phyloP scores from a whole-genome alignment of 345 rosid species.

The Arabis hirsuta region DNA sequence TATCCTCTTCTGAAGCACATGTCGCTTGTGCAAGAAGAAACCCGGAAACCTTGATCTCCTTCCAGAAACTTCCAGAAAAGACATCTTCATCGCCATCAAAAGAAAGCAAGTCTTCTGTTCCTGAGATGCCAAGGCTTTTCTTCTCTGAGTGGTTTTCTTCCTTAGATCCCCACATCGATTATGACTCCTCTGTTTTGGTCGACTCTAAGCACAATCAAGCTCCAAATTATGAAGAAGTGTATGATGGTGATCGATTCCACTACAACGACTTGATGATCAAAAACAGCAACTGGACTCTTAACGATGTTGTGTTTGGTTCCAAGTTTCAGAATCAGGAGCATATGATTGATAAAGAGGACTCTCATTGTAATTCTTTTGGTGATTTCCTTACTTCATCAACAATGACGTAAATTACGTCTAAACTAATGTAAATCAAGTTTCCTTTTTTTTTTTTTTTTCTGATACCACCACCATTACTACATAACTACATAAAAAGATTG shows the following conservation, averaged over 20 bases:
- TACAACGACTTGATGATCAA: slow-evolving; percentile 31
- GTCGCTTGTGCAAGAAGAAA: slow-evolving; percentile 39
- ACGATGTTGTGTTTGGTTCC: slow-evolving; percentile 53
- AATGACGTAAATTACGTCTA: slow-evolving; percentile 51
- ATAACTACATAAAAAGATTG: too few species aligned
- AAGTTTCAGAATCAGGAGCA: slow-evolving; percentile 52
- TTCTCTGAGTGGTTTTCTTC: slow-evolving; percentile 75
- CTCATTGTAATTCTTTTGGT: slow-evolving; percentile 46
- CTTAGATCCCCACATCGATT: slow-evolving; percentile 34
- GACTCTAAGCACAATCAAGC: slow-evolving; percentile 38
- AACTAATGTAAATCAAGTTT: slow-evolving; percentile 14
- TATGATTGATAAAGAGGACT: slow-evolving; percentile 29
- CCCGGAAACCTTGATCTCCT: slow-evolving; percentile 40
- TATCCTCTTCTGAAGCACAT: slow-evolving; percentile 33
- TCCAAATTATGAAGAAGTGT: slow-evolving; percentile 27
- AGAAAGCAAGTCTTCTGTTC: slow-evolving; percentile 24
- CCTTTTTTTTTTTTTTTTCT: too few species aligned
- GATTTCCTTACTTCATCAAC: slow-evolving; percentile 43
- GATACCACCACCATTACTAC: too few species aligned
- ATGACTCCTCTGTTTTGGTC: slow-evolving; percentile 21
- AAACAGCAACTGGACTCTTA: slow-evolving; percentile 38
- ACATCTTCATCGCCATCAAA: slow-evolving; percentile 36
- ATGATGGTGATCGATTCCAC: neutral
- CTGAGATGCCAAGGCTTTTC: slow-evolving; percentile 56
- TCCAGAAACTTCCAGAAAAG: slow-evolving; percentile 39